Base-by-base conservation (phyloP, 225 moss, liverwort and hornwort genomes). In the Ulota crispa region DNA sequence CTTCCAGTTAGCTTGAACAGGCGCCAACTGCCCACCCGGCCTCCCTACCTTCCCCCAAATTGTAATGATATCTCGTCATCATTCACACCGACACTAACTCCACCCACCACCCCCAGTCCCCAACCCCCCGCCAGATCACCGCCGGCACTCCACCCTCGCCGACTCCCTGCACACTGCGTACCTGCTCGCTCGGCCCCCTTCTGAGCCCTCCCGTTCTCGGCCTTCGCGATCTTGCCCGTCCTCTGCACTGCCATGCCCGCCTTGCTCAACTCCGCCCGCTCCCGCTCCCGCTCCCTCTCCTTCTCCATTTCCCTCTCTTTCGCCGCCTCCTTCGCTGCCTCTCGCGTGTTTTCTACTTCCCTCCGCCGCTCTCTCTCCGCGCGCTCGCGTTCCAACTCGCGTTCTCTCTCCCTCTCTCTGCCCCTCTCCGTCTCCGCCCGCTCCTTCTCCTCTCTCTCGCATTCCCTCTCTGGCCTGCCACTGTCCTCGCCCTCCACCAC, bases 181-280 rank as follows among this genome's bases (percentile, higher is more conserved):
- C 96, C 92, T 75, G 86, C 81, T 76, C 87, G 89, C 21, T 94
- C 96, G 45, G 61, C 45, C 31, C 84, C 86, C 79, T 91, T 94
- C 82, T 83, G 91, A 28, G 72, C 36, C 83, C 92, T 91, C 28
- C 87, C 85, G 28, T 85, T 87, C 67, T 94, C 94, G 8, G 56
- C 43, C 82, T 90, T 93, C 36, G 64, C 70, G 57, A 69, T 73
- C 88, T 93, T 94, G 62, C 80, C 88, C 30, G 84, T 68, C 68
- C 91, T 87, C 76, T 84, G 86, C n/a, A 43, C 57, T 4, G 19
- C 7, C 64, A 43, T 7, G 8, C 83, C 86, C 28, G 54, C 72
- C 70, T 92, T 91, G 68, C 78, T 77, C 66, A 85, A 27, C 52
- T 96, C 93, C 64, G 80, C 54, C 67, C 84, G 84, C 77, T 91